phyloP scores from a whole-genome alignment of 1,139 yeast species.

The Saccharomyces hybrid region DNA sequence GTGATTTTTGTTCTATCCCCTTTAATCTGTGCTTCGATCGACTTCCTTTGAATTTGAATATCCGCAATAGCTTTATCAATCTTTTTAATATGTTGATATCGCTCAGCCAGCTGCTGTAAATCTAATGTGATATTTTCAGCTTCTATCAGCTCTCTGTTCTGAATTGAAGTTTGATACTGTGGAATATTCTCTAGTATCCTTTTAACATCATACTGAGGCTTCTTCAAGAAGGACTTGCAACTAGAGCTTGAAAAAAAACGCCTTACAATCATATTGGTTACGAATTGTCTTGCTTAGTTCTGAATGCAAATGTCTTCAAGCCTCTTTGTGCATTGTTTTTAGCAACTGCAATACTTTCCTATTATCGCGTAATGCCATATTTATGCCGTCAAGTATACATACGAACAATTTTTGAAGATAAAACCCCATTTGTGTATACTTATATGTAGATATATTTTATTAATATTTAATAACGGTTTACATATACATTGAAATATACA shows the following conservation, averaged over 20 bases:
- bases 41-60: slow-evolving; percentile 28
- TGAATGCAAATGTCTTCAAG: neutral
- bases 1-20: slow-evolving; percentile 14
- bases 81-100: slow-evolving; percentile 21
- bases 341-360: neutral
- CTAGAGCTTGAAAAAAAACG: neutral
- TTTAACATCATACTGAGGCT: slow-evolving; percentile 46
- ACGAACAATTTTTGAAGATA: neutral
- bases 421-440: neutral
- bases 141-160: slow-evolving; percentile 38
- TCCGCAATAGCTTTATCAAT: slow-evolving; percentile 21
- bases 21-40: slow-evolving; percentile 26
- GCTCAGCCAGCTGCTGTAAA: slow-evolving; percentile 32
- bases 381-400: neutral
- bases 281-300: neutral
- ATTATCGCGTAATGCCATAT: neutral
- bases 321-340: neutral
- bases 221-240: slow-evolving; percentile 15
- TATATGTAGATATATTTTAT: neutral
- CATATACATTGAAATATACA: neutral
- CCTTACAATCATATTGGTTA: neutral
- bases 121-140: slow-evolving; percentile 25
- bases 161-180: slow-evolving; percentile 40
- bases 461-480: neutral
- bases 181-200: slow-evolving; percentile 37